Conservation (phyloP, 1,284 basidiomycete genomes). For the Leccinum ambiguum region DNA sequence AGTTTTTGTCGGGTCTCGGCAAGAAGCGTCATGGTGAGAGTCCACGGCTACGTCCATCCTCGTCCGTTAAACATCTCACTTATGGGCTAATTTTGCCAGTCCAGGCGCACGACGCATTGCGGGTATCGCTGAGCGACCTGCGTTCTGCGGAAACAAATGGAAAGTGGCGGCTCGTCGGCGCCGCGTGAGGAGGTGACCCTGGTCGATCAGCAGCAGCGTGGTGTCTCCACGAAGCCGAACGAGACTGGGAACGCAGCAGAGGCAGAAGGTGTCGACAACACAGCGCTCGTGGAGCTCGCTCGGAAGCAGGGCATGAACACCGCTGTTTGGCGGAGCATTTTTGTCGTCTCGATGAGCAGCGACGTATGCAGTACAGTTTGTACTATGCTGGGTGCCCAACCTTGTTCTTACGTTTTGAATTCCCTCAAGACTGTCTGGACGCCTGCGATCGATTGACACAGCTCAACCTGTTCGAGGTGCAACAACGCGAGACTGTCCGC, state of each 20-base stretch:
- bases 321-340: too few species aligned
- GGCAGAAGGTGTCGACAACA: conserved; percentile 39
- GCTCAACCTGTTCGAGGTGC: too few species aligned
- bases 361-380: conserved; percentile 57
- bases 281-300: conserved; percentile 64
- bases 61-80: too few species aligned
- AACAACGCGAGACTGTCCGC: too few species aligned
- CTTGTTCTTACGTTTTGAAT: background rate
- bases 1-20: conserved; percentile 41
- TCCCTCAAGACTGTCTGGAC: conserved; percentile 44
- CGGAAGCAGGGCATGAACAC: conserved; percentile 30
- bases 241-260: background rate
- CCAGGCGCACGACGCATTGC: conserved; percentile 79
- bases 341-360: conserved; percentile 77
- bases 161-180: conserved; percentile 99
- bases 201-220: conserved; percentile 53
- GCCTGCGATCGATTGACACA: too few species aligned
- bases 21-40: conserved; percentile 73
- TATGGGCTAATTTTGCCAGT: conserved; percentile 43
- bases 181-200: conserved; percentile 94
- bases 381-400: background rate
- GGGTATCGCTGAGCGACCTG: conserved; percentile 66
- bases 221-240: conserved; percentile 26
- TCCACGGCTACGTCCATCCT: too few species aligned
- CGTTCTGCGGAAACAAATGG: conserved; percentile 84